Evolutionary conservation across 495 filamentous ascomycete species (phyloP), one percentile per base, ranked within the genome.

Genomic region (Cetradonia linearis): DNA sequence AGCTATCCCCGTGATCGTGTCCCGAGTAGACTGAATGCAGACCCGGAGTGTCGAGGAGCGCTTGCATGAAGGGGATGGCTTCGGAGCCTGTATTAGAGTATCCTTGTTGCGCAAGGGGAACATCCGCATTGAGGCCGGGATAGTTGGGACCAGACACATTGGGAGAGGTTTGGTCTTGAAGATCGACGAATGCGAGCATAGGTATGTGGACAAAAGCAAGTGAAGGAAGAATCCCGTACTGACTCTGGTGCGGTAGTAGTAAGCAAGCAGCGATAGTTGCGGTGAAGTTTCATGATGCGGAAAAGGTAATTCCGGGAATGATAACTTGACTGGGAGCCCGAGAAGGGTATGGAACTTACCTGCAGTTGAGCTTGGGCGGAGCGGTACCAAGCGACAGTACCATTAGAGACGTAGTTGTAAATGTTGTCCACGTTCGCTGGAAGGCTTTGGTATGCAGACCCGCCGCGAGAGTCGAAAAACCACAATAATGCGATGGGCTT

Each of bases 191-290:
- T 0, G 84, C 83, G 54, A 78, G 76, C 3, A 76, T 73, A 3
- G 86, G 87, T 58, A 89, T 89, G 65, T 89, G 87, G 13, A 85
- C 84, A 67, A 91, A 91, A 0, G 79, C 85, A 2, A 91, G 64
- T 16, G 81, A 83, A 0, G 86, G 87, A 25, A 89, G 76, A 16
- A 62, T 61, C 1, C 71, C 69, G 42, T 80, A 77, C 60, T 71
- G 62, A 5, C 55, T 58, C 3, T 64, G 25, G 49, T 47, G 30
- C 2, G 11, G 37, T 38, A 34, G 49, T 20, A 55, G 44, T 55
- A 23, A 46, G 49, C 23, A 36, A 44, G 28, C 6, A n/a, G 28
- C 30, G 14, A 9, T 20, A 14, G n/a, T 1, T 28, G 11, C 33
- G 11, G 8, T 13, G 27, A 49, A 5, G n/a, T 18, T 27, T 1